These are phyloP conservation scores for Schoenoplectus tabernaemontani DNA, from an alignment of 202 grass and related monocot species.

Conservation along the genomic window DNA sequence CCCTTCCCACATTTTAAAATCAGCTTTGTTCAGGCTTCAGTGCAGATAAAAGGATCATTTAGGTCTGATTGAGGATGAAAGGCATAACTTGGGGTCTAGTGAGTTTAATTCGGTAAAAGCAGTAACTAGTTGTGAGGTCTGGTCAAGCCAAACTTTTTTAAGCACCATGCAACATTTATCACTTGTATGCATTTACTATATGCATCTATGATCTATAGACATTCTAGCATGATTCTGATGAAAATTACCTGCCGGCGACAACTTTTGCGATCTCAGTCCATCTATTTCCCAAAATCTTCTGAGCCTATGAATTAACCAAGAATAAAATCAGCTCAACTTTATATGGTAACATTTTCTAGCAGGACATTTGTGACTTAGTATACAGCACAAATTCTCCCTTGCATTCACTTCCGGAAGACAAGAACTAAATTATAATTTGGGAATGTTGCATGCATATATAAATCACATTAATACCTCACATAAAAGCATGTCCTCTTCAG, in stretches of 20 bases:
- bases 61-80: not conserved
- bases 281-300: conserved; percentile 87
- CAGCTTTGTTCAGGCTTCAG: not conserved
- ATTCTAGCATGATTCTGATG: not conserved
- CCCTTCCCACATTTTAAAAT: not conserved
- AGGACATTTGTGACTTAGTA: not conserved
- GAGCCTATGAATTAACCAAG: conserved; percentile 45
- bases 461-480: conserved; percentile 70
- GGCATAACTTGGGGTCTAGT: not conserved
- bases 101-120: not conserved
- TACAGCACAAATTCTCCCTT: not conserved
- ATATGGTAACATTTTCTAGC: not conserved
- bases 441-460: not conserved
- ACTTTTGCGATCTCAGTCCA: conserved; percentile 99
- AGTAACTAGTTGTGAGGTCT: not conserved
- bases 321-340: conserved; percentile 15
- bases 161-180: not conserved
- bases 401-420: not conserved
- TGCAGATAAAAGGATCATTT: not conserved
- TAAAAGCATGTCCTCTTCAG: conserved; percentile 79
- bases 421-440: not conserved
- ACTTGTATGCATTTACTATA: not conserved
- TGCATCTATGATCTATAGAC: not conserved
- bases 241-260: conserved; percentile 69
- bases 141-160: not conserved